phyloP scores from a whole-genome alignment of 306 rosid genomes.

The Vigna mungo region DNA sequence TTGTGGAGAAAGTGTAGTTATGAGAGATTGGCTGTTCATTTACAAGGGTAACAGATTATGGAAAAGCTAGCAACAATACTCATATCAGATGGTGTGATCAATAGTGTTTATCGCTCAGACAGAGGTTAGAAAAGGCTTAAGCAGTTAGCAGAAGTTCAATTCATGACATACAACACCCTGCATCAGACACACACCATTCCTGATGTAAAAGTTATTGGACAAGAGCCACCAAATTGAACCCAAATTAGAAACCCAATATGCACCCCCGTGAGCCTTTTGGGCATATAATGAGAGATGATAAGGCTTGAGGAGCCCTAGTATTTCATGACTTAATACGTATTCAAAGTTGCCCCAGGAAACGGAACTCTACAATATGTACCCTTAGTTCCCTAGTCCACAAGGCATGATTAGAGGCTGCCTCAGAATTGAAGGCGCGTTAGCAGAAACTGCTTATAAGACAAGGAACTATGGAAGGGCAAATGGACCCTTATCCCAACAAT shows the following conservation, averaged over 20 bases:
- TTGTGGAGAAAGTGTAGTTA: neutral
- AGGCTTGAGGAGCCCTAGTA: neutral
- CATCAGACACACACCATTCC: neutral
- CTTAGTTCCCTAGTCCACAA: neutral
- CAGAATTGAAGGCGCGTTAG: neutral
- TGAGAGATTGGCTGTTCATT: neutral
- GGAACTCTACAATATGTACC: neutral
- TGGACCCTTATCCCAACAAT: slow-evolving; percentile 1
- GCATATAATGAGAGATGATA: neutral
- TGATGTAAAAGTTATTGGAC: neutral
- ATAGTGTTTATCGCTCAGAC: neutral
- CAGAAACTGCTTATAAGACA: slow-evolving; percentile 1
- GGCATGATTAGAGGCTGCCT: slow-evolving; percentile 2
- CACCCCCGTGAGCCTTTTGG: neutral
- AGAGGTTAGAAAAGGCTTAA: neutral
- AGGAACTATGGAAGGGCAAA: neutral
- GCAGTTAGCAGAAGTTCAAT: neutral
- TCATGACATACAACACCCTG: neutral
- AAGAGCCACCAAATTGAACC: neutral
- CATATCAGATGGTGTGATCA: neutral
- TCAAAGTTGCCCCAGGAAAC: neutral
- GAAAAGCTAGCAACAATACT: neutral
- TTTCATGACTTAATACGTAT: neutral
- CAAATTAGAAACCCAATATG: neutral
- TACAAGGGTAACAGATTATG: neutral